Evolutionary conservation across 768 basidiomycete genomes (phyloP).

Genomic region (Leccinellum luteum): DNA sequence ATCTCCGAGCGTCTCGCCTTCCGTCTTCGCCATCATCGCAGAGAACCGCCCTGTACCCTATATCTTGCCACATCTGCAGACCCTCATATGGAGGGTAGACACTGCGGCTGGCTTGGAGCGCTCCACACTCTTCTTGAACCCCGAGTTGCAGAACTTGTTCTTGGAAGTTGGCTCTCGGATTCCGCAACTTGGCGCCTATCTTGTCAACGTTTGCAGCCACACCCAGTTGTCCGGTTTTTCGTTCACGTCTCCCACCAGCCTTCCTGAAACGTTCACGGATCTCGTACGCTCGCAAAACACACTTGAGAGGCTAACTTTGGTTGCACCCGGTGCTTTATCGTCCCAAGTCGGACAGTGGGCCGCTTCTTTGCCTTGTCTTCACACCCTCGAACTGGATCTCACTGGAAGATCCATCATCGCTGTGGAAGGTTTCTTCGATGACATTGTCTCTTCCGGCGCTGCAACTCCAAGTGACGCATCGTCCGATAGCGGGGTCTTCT

Average conservation of each 20-base stretch:
- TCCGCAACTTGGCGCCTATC: slow-evolving; percentile 59
- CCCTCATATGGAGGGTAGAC: slow-evolving; percentile 72
- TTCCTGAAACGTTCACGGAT: slow-evolving; percentile 71
- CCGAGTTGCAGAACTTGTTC: slow-evolving; percentile 57
- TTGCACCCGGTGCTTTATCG: slow-evolving; percentile 72
- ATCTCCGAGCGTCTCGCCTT: slow-evolving; percentile 58
- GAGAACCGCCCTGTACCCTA: slow-evolving; percentile 60
- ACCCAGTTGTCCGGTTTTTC: slow-evolving; percentile 66
- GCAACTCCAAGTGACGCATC: slow-evolving; percentile 69
- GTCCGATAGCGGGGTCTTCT: slow-evolving; percentile 76
- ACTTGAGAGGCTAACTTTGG: slow-evolving; percentile 60
- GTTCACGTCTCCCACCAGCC: slow-evolving; percentile 63
- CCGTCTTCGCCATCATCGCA: slow-evolving; percentile 66
- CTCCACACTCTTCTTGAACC: slow-evolving; percentile 61
- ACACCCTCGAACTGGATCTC: slow-evolving; percentile 67
- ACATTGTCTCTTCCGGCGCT: slow-evolving; percentile 64
- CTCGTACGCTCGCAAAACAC: slow-evolving; percentile 56
- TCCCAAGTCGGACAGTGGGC: slow-evolving; percentile 73
- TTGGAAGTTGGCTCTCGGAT: slow-evolving; percentile 60
- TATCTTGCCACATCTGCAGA: slow-evolving; percentile 67
- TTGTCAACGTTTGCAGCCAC: slow-evolving; percentile 60
- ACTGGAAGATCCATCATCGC: slow-evolving; percentile 64
- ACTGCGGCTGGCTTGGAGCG: slow-evolving; percentile 64
- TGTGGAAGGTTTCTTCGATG: slow-evolving; percentile 80
- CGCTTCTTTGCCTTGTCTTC: slow-evolving; percentile 60